These are phyloP conservation scores for Starmerella kuoi DNA, from an alignment of 805 yeast genomes.

Conservation along the genomic window DNA sequence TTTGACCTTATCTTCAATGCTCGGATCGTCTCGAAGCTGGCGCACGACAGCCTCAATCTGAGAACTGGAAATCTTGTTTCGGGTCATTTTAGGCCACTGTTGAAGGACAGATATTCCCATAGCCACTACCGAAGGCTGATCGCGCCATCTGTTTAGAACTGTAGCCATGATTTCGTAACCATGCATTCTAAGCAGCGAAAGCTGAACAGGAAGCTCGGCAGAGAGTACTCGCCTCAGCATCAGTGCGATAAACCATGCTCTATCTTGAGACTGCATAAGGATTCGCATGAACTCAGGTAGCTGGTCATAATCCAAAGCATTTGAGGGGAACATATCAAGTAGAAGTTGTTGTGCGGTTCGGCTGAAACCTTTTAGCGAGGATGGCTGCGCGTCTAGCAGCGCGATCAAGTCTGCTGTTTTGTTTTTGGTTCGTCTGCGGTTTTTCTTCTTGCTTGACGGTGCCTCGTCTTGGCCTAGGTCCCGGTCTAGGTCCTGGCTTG, in stretches of 20 bases:
- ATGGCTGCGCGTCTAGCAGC: constrained; percentile 16
- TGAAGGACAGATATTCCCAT: constrained; percentile 46
- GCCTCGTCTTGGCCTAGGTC: neutral
- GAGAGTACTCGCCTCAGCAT: constrained; percentile 58
- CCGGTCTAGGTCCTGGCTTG: neutral
- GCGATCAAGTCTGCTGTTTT: constrained; percentile 9
- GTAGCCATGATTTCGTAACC: constrained; percentile 72
- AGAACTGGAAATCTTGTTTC: constrained; percentile 63
- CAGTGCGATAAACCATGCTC: constrained; percentile 42
- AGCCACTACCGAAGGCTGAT: constrained; percentile 34
- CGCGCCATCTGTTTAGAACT: constrained; percentile 36
- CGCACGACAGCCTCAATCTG: constrained; percentile 55
- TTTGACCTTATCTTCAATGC: constrained; percentile 25
- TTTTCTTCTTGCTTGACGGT: neutral
- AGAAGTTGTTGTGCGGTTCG: constrained; percentile 1
- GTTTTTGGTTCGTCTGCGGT: neutral
- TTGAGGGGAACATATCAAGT: constrained; percentile 37
- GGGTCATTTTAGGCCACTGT: constrained; percentile 60
- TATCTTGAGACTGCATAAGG: constrained; percentile 45
- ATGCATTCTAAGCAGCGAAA: constrained; percentile 60
- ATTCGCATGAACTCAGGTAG: constrained; percentile 73
- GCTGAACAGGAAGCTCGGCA: constrained; percentile 39
- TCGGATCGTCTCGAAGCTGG: constrained; percentile 28
- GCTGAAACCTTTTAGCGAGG: constrained; percentile 5
- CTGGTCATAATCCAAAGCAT: constrained; percentile 42